These are phyloP conservation scores for Ceratobasidium sp. DNA, from an alignment of 1,284 basidiomycete species.

Conservation along the genomic window DNA sequence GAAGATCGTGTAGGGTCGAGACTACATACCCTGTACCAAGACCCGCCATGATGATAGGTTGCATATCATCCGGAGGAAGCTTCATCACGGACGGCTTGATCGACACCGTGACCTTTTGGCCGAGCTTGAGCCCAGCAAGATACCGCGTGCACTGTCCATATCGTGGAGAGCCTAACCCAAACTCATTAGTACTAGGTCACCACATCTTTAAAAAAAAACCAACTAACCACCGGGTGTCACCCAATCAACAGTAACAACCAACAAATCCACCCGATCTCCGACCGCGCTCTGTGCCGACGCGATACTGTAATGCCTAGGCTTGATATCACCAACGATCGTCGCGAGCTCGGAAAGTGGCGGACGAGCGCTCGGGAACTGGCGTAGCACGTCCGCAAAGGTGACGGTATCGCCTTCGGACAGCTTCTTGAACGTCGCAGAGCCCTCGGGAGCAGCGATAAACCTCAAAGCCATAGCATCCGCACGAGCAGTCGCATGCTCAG, in stretches of 20 bases:
- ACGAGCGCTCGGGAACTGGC: conserved; percentile 81
- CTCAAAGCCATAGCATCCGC: conserved; percentile 85
- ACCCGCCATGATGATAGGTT: conserved; percentile 98
- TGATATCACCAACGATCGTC: conserved; percentile 90
- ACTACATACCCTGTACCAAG: conserved; percentile 82
- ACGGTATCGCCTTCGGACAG: conserved; percentile 94
- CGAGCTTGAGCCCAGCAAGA: conserved; percentile 82
- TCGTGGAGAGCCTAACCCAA: conserved; percentile 70
- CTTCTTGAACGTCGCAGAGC: conserved; percentile 93
- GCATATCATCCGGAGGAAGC: conserved; percentile 84
- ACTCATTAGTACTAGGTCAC: too few species aligned
- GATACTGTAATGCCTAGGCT: conserved; percentile 98
- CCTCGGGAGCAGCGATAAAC: conserved; percentile 95
- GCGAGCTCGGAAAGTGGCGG: conserved; percentile 87
- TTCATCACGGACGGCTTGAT: conserved; percentile 99
- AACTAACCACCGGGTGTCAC: conserved; percentile 79
- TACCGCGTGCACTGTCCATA: conserved; percentile 98
- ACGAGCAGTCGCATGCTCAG: conserved; percentile 76
- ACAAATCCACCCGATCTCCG: conserved; percentile 91
- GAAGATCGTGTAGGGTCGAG: too few species aligned
- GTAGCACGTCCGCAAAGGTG: conserved; percentile 90
- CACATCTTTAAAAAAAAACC: background rate
- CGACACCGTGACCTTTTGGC: conserved; percentile 95
- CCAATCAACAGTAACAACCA: conserved; percentile 98
- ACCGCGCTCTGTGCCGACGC: conserved; percentile 95